A percentile compares a stretch with the other conserved stretches of the same genome.
Evolutionary conservation across 2,329 filamentous ascomycete genomes (phyloP).

Genomic region (Neopestalotiopsis rosae): DNA sequence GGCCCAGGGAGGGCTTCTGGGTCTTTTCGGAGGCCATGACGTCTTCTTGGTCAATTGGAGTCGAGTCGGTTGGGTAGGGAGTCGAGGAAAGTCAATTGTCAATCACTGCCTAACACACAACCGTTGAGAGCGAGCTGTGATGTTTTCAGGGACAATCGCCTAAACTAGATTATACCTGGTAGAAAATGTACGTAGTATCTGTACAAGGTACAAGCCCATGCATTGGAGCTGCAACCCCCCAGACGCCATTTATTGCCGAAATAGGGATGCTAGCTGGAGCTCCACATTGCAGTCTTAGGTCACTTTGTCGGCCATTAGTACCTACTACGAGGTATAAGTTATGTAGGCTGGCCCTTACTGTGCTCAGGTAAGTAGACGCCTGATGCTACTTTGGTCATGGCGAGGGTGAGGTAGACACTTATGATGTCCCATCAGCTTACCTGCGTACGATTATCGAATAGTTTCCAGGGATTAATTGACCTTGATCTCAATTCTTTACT

Average conservation of each 20-base stretch:
- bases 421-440: too few species aligned
- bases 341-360: background rate
- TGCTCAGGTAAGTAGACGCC: background rate
- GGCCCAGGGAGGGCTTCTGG: slow-evolving; percentile 58
- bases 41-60: background rate
- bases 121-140: background rate
- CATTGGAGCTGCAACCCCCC: background rate
- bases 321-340: background rate
- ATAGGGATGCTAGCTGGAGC: slow-evolving; percentile 3
- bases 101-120: background rate
- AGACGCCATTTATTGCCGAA: slow-evolving; percentile 4
- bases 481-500: too few species aligned
- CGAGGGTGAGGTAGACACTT: too few species aligned
- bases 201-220: background rate
- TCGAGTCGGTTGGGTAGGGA: background rate
- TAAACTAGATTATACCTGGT: background rate
- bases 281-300: background rate
- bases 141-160: slow-evolving; percentile 2
- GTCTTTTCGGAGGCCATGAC: slow-evolving; percentile 23
- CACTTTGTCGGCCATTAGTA: background rate
- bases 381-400: too few species aligned
- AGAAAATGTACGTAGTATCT: background rate
- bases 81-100: background rate
- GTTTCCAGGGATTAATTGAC: too few species aligned
- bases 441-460: too few species aligned